Conservation (phyloP, 1,284 basidiomycete genomes). For the Papiliotrema flavescens region DNA sequence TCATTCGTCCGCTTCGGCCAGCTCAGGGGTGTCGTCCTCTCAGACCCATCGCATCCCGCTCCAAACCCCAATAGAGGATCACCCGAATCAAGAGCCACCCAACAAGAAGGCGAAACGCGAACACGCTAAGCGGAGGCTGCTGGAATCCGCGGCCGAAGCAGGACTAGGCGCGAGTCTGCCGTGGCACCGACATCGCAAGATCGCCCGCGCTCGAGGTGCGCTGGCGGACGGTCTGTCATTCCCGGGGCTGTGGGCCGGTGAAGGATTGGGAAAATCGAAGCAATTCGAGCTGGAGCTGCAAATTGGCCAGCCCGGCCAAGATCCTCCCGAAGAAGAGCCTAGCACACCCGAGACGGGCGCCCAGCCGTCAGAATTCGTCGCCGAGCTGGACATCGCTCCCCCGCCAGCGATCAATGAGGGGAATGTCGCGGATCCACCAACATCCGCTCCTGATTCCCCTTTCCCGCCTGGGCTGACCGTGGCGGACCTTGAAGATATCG, state of each 20-base stretch:
- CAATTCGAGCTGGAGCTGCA: constrained; percentile 36
- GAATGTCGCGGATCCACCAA: too few relatives aligned
- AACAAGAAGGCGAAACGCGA: not conserved
- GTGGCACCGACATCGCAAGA: constrained; percentile 15
- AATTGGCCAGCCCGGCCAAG: constrained; percentile 14
- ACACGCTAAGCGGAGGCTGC: not conserved
- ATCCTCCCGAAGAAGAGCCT: not conserved
- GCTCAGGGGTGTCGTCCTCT: constrained; percentile 14
- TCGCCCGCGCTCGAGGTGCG: constrained; percentile 18
- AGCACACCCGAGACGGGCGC: too few relatives aligned
- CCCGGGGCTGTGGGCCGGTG: constrained; percentile 36
- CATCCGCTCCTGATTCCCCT: not conserved
- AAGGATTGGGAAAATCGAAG: constrained; percentile 32
- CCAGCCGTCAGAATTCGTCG: too few relatives aligned
- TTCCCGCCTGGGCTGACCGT: not conserved
- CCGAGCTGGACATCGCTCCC: too few relatives aligned
- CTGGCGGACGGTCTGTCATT: constrained; percentile 34
- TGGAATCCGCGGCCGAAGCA: constrained; percentile 17
- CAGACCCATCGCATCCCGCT: constrained; percentile 31
- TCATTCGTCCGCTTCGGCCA: not conserved
- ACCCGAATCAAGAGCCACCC: not conserved
- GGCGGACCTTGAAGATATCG: not conserved
- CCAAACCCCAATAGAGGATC: not conserved
- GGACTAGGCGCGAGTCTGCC: constrained; percentile 36
- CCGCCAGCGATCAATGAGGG: too few relatives aligned